Conservation (phyloP, 805 yeast species). For the Candida nemodendra region DNA sequence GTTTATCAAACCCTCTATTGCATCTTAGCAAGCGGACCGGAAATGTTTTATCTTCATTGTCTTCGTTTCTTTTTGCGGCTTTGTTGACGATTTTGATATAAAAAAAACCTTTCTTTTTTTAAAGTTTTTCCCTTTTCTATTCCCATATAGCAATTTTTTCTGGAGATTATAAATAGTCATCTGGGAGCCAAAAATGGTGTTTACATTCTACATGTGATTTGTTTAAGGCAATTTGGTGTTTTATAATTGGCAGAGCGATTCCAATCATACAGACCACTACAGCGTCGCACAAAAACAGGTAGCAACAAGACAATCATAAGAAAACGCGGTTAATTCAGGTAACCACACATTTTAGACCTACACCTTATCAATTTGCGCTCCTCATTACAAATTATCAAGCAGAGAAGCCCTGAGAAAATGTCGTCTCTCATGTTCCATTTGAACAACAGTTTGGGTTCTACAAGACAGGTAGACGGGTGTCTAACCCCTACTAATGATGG, state of each 20-base stretch:
- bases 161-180: slow-evolving; percentile 9
- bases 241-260: no score
- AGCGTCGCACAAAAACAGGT: no score
- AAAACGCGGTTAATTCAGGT: no score
- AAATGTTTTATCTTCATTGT: slow-evolving; percentile 5
- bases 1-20: background rate
- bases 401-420: no score
- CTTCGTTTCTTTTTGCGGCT: slow-evolving; percentile 7
- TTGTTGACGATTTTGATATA: slow-evolving; percentile 4
- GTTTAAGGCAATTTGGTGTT: no score
- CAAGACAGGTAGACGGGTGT: slow-evolving; percentile 28
- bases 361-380: no score
- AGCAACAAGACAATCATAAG: no score
- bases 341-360: no score
- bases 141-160: slow-evolving; percentile 5
- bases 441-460: slow-evolving; percentile 8
- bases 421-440: slow-evolving; percentile 17
- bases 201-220: slow-evolving; percentile 3
- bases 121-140: slow-evolving; percentile 10
- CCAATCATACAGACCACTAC: no score
- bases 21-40: background rate
- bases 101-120: slow-evolving; percentile 7
- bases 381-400: no score
- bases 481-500: slow-evolving; percentile 23
- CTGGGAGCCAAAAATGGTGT: slow-evolving; percentile 4